Evolutionary conservation across 805 yeast species (phyloP), one percentile per base, ranked within the genome.

Genomic region (Martiniozyma abietophila): DNA sequence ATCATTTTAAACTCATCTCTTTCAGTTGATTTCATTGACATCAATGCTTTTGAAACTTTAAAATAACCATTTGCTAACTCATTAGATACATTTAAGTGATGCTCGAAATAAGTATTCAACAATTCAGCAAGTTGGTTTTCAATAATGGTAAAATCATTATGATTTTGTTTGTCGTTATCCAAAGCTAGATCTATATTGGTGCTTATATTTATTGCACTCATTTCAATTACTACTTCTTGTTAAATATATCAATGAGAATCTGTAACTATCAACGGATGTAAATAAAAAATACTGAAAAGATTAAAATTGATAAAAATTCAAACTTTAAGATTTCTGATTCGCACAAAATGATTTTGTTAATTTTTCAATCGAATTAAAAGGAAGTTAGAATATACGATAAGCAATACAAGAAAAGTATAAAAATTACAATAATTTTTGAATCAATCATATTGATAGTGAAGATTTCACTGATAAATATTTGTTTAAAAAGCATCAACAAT

Each of bases 1-100:
- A 31, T 22, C 12, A 39, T 11, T 23, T 30, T 36, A 5, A 42
- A 29, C 19, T 39, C 45, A 25, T 42, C 43, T 8, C 43, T 16
- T 25, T 42, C 45, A 10, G 45, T 42, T 5, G 31, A 27, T 34
- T 30, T 39, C 6, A 42, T 27, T 8, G 21, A 18, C 17, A 39
- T 23, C 20, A 34, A 8, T 1, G 33, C 14, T 27, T 36, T 29
- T 5, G 37, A 19, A 11, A 34, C 18, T 16, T 29, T 16, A 15
- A 19, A 20, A n/a, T 27, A 18, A 12, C 20, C 15, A 8, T 5
- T 21, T 15, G 23, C 11, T 24, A 29, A 4, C 7, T 29, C 14
- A 23, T 26, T 5, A 30, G 15, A 15, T 27, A 26, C 15, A 29
- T 21, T 6, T 19, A 8, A 21, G 8, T 21, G 24, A 8, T 21